Evolutionary conservation across 2,329 filamentous ascomycete species (phyloP), one percentile per base, ranked within the genome.

Genomic region (Aspergillus quadricinctus): DNA sequence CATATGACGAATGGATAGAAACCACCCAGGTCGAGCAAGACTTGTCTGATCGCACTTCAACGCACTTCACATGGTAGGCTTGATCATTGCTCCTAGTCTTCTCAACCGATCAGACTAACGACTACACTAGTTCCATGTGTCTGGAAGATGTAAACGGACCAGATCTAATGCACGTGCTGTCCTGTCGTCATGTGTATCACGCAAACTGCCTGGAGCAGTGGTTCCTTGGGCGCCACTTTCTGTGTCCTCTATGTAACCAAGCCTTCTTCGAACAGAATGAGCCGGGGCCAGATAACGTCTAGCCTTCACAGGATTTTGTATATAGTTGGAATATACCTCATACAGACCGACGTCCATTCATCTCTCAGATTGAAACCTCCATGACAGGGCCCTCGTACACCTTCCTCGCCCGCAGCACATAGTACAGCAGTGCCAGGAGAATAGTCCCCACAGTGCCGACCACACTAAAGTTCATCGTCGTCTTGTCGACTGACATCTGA

Each of bases 391-490:
- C 69, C 19, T 55, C 49, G 57, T 77, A 77, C 7, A 70, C 59
- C 37, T 67, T 61, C 53, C 64, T 65, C 10, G 71, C 76, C 51
- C 70, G 64, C 5, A 72, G 29, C 17, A 67, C 19, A 62, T 77
- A 77, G 50, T 79, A 80, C 2, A 72, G 53, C 4, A 73, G 58
- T 1, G 74, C 71, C 56, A 79, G 72, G 6, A 75, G 31, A 55
- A 79, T 69, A 10, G 72, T 70, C 1, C 70, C 70, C 25, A 66
- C 58, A 21, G 79, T 79, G 40, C 81, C 74, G 21, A 80, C 69
- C 14, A 73, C 64, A 46, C 64, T 67, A 10, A 61, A 83, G 64
- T 83, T 83, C 73, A 82, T 81, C 2, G 72, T 74, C 14, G 62
- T 61, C 1, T 71, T 63, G 2, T 68, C 74, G 1, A 78, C 74